Base-by-base conservation (phyloP, 2,329 filamentous ascomycete species). In the Aspergillus pseudoterreus region DNA sequence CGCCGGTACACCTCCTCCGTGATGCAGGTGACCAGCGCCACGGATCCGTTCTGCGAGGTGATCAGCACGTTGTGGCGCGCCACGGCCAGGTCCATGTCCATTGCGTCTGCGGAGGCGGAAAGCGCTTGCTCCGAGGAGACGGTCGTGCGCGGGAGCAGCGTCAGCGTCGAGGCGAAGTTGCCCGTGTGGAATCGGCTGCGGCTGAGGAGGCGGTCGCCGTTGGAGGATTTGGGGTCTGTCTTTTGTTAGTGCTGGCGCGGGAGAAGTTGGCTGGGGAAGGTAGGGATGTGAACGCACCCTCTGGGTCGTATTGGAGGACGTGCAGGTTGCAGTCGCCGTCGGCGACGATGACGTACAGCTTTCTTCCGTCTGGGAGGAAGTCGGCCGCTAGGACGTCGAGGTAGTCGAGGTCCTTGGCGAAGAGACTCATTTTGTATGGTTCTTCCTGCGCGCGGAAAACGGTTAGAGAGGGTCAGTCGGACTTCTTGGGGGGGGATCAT, bases 401-500 rank as follows among this genome's bases (percentile, higher is more conserved):
- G 41, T 82, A 83, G 17, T 88, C 86, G 36, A 86, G 81, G 61
- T 87, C 90, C 72, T 96, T 96, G 39, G 92, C 91, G 59, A 97
- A 91, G 3, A 96, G 80, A 56, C 91, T 87, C 84, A 99, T 91
- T 60, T 88, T 92, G 69, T 97, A 99, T 1, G 94, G 94, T 65
- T 97, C 94, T 73, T 99, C 92, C 73, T 82, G 43, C 43, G 17
- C 19, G 17, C 15, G 24, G 22, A n/a, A 32, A 51, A 2, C 4
- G 19, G 19, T 46, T 43, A 52, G 57, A 22, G 54, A 32, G 22
- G 30, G 30, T 38, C 19, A 42, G 19, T 19, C 4, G 19, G 17
- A 19, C 19, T 30, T 39, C 14, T n/a, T n/a, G n/a, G 8, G 19
- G n/a, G 30, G 42, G 33, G 12, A 44, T 64, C 75, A 47, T 77